Evolutionary conservation across 768 basidiomycete species (phyloP), one percentile per base, ranked within the genome.

Genomic region (Boletus eberwhitei): DNA sequence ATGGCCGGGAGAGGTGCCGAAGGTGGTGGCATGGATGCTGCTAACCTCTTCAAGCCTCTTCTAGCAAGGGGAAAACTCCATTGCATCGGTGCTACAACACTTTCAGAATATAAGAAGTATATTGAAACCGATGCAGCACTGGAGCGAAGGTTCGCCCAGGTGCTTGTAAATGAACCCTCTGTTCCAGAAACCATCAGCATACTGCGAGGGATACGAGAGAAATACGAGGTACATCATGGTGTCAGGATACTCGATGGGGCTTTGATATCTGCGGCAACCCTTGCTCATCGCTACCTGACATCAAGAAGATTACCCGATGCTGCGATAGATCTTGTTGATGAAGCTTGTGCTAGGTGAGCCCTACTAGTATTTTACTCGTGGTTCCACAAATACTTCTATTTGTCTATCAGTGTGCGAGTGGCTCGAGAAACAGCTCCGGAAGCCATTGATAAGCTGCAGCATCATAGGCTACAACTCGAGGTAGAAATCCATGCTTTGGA

Each of bases 391-490:
- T 11, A n/a, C 50, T 59, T 52, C 52, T 40, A 58, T 4, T 42
- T 36, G 19, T 46, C 59, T n/a, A 29, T 13, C 50, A 90, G 87
- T 62, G 87, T 88, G 29, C 89, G 94, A 54, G 93, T 98, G 24
- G 91, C 91, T 26, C 86, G 93, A 40, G 96, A 99, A 75, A 98
- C 94, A 0, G 84, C 90, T 55, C 96, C 96, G 0, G 96, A 98
- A 73, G 88, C 81, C 4, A 90, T 98, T 63, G 96, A 98, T 73
- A 86, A 87, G 59, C 79, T 98, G 17, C 91, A 96, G 66, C 85
- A 94, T 19, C 80, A 79, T 48, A 93, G 90, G 70, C 81, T 98
- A 32, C 91, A 96, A 66, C 80, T 98, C 29, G 90, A 98, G 65
- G 86, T 98, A 19, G 96, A 97, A 67, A 89, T 97, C 21, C 94